Base-by-base conservation (phyloP, 2,329 filamentous ascomycete genomes). In the Byssothecium circinans region DNA sequence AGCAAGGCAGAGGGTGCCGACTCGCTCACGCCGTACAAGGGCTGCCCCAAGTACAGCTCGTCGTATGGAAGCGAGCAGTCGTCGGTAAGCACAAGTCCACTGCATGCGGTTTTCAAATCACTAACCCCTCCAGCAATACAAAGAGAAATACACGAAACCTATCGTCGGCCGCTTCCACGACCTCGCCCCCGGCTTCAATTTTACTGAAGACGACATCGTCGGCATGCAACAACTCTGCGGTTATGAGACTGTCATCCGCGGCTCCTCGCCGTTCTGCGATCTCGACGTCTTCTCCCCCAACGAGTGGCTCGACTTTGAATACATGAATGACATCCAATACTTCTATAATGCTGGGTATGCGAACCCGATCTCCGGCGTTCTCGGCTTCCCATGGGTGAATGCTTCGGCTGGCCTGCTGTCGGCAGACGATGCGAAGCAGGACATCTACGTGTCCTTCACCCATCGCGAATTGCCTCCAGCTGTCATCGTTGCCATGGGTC, bases 401-500 rank as follows among this genome's bases (percentile, higher is more conserved):
- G 80, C 83, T 0, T 84, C 83, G 0, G 74, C 81, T 0, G 59
- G 71, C 8, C 70, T 82, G 5, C 62, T 77, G 0, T 70, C 85
- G 8, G 60, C 81, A 29, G 69, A 66, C 45, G 58, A 61, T 3
- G 64, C 68, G 4, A 65, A 68, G n/a, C 78, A 87, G 59, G 82
- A 87, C 46, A 74, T 88, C 7, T 85, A 84, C 60, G 75, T 87
- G 33, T 84, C 81, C 43, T 88, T 88, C 71, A 87, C 85, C 0
- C 85, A 88, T 63, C 81, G 85, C 17, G 84, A 88, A 64, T 71
- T 88, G 2, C 84, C 84, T 1, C 84, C 85, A 1, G 84, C 82
- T 49, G 82, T 87, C 1, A 70, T 84, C 1, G 84, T 87, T 1
- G 83, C 85, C 0, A 77, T 88, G 68, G 85, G 85, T 0, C 74